A percentile compares a stretch with the other conserved stretches of the same genome.
These are phyloP conservation scores for Ophiocordyceps australis DNA, from an alignment of 2,329 filamentous ascomycete genomes.

Conservation along the genomic window DNA sequence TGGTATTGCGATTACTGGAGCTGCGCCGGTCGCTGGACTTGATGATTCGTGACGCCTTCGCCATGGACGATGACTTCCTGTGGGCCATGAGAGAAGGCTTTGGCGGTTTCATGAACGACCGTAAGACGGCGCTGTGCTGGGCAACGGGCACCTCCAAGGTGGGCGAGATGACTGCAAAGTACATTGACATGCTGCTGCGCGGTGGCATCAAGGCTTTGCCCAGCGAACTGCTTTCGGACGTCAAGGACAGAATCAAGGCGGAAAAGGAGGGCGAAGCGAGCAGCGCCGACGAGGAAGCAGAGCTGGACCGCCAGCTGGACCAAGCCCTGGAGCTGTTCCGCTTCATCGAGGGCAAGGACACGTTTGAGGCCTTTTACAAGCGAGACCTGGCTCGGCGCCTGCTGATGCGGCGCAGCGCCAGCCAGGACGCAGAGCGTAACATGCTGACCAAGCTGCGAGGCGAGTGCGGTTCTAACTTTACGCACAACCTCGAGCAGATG, in stretches of 20 bases:
- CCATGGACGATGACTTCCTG: conserved; percentile 55
- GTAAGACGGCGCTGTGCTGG: conserved; percentile 53
- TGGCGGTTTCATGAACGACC: conserved; percentile 81
- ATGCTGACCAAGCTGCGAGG: conserved; percentile 86
- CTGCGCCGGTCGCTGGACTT: conserved; percentile 66
- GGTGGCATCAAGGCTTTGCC: conserved; percentile 76
- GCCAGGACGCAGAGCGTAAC: conserved; percentile 84
- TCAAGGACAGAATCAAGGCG: conserved; percentile 34
- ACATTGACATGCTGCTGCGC: conserved; percentile 76
- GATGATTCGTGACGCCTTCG: conserved; percentile 61
- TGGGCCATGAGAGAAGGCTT: conserved; percentile 75
- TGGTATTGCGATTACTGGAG: conserved; percentile 68
- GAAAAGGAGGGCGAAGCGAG: conserved; percentile 45
- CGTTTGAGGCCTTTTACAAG: conserved; percentile 99
- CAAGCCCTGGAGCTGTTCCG: conserved; percentile 88
- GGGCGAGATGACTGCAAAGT: conserved; percentile 96
- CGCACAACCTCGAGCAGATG: conserved; percentile 96
- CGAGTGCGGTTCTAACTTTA: conserved; percentile 88
- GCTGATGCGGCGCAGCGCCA: conserved; percentile 82
- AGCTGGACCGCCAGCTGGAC: conserved; percentile 82
- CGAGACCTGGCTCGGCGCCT: conserved; percentile 82
- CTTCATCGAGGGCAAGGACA: conserved; percentile 91
- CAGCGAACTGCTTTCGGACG: conserved; percentile 44
- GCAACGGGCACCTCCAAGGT: conserved; percentile 80
- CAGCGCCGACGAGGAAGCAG: conserved; percentile 73